Base-by-base conservation (phyloP, 2,329 filamentous ascomycete genomes). In the Fragosphaeria purpurea region DNA sequence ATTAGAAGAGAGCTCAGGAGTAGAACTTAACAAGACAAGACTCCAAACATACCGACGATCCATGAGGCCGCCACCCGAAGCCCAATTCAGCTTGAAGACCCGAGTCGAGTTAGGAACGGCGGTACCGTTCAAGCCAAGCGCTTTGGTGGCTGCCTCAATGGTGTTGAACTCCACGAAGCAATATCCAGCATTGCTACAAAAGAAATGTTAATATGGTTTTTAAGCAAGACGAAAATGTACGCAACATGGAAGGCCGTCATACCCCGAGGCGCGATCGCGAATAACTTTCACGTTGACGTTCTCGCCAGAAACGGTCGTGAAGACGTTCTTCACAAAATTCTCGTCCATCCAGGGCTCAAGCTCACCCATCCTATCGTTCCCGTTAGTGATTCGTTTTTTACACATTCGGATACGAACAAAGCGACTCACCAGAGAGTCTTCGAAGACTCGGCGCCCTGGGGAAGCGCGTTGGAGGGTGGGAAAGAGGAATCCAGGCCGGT, bases 271-370 rank as follows among this genome's bases (percentile, higher is more conserved):
- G 71, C 96, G 96, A 74, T 98, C 93, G 58, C 93, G 88, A 63
- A 98, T 98, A 79, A 98, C 95, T 80, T 98, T 98, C 61, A 98
- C 93, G 62, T 96, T 96, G 62, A 98, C 93, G 57, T 83, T 83
- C 70, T 97, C 93, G 59, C 86, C 89, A 73, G 95, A 86, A 61
- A 90, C 83, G 63, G 88, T 95, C 57, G 74, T 65, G 79, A 88
- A 97, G 44, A 97, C 82, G 60, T 86, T 93, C 70, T 94, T 90
- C 64, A 98, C 87, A 68, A 97, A 98, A 71, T 91, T 94, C 74
- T 98, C 93, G 62, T 98, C 93, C 72, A 98, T 97, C 93, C 93
- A 98, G 33, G 89, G 88, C 70, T 97, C 91, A 57, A 98, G 85
- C 68, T 98, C 93, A 60, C 93, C 93, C 93, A 98, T 98, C 91